Percentiles rank a stretch among this genome's conserved stretches.
These are phyloP conservation scores for Moesziomyces antarcticus DNA, from an alignment of 1,284 basidiomycete genomes.

Conservation along the genomic window DNA sequence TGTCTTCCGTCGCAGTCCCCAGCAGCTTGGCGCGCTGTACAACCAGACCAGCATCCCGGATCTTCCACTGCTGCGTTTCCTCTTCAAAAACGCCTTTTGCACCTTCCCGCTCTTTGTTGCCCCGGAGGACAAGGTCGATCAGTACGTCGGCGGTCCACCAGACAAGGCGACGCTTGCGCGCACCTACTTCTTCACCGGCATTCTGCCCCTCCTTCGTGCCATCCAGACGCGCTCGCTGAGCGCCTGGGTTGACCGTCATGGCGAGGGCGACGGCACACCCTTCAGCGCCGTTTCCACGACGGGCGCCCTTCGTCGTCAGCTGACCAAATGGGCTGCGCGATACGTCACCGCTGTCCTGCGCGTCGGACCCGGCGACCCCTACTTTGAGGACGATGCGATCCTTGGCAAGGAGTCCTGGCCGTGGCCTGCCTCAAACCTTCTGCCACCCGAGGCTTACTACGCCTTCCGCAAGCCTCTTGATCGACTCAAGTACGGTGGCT, in stretches of 20 bases:
- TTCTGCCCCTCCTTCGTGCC: constrained; percentile 59
- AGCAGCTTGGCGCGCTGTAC: constrained; percentile 45
- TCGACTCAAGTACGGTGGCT: constrained; percentile 59
- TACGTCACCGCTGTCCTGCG: constrained; percentile 59
- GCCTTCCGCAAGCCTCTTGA: constrained; percentile 59
- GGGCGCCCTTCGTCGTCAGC: constrained; percentile 29
- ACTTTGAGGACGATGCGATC: constrained; percentile 40
- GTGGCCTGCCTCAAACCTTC: constrained; percentile 57
- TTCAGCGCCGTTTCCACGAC: constrained; percentile 53
- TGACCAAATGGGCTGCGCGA: constrained; percentile 52
- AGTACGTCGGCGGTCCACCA: constrained; percentile 43
- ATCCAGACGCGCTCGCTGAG: constrained; percentile 60
- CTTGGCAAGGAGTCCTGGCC: constrained; percentile 51
- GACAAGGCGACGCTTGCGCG: constrained; percentile 58
- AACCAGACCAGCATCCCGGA: constrained; percentile 40
- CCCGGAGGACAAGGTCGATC: constrained; percentile 47
- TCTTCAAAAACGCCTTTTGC: constrained; percentile 61
- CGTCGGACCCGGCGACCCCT: constrained; percentile 53
- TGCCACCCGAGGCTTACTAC: constrained; percentile 61
- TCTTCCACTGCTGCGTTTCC: constrained; percentile 60
- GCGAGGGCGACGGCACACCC: constrained; percentile 60
- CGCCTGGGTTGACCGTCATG: constrained; percentile 57
- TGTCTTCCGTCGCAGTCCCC: constrained; percentile 54
- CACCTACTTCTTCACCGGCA: constrained; percentile 51
- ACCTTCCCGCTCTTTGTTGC: constrained; percentile 63